Percentiles rank a stretch among this genome's conserved stretches.
Evolutionary conservation across 2,329 filamentous ascomycete species (phyloP).

Genomic region (Penicillium sp.): DNA sequence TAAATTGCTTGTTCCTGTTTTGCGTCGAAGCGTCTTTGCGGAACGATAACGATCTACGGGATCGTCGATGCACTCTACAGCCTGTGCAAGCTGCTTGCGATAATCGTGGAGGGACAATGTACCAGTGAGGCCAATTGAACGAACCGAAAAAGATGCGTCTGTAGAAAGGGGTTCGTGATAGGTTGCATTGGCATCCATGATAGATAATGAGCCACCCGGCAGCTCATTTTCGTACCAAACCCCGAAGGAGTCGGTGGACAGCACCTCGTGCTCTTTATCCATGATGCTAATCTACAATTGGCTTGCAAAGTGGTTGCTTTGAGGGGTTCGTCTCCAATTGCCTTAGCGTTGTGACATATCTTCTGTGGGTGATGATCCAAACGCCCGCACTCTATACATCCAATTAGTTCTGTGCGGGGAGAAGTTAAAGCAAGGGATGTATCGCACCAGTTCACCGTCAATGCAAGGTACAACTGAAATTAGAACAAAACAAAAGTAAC

Average conservation of each 20-base stretch:
- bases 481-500: background rate
- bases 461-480: constrained; percentile 17
- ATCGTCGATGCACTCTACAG: constrained; percentile 24
- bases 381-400: constrained; percentile 17
- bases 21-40: constrained; percentile 33
- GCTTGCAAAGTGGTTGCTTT: constrained; percentile 1
- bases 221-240: constrained; percentile 15
- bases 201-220: constrained; percentile 20
- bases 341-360: constrained; percentile 26
- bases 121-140: constrained; percentile 22
- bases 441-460: constrained; percentile 8
- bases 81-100: constrained; percentile 34
- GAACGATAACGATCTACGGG: constrained; percentile 28
- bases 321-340: constrained; percentile 11
- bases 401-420: constrained; percentile 12
- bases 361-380: constrained; percentile 13
- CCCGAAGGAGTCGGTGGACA: constrained; percentile 4
- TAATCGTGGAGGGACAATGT: constrained; percentile 37
- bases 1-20: constrained; percentile 34
- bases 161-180: constrained; percentile 19
- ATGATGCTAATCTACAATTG: constrained; percentile 6
- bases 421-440: constrained; percentile 12
- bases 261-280: constrained; percentile 7
- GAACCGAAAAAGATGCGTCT: constrained; percentile 21
- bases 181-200: constrained; percentile 17